Evolutionary conservation across 371 early-diverging fungal genomes (phyloP).

Genomic region (Rhizomucor miehei): DNA sequence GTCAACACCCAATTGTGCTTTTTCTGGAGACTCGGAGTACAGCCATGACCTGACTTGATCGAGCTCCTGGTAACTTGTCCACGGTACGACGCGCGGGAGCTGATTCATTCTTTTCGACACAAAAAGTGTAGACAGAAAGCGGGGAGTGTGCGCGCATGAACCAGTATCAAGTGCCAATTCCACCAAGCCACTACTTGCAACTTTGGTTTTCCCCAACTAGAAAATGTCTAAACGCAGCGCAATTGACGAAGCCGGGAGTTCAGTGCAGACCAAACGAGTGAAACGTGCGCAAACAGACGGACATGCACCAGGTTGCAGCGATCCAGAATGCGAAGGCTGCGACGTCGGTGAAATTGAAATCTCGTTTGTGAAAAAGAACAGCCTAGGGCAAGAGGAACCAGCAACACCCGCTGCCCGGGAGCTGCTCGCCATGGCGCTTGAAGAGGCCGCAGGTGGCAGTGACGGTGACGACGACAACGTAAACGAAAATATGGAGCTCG

Average conservation of each 20-base stretch:
- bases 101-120: slow-evolving; percentile 11
- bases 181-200: neutral
- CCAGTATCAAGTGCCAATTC: neutral
- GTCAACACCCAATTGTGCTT: slow-evolving; percentile 22
- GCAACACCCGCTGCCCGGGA: slow-evolving; percentile 45
- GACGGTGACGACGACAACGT: slow-evolving; percentile 18
- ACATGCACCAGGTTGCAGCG: slow-evolving; percentile 53
- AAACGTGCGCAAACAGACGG: slow-evolving; percentile 12
- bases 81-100: slow-evolving; percentile 40
- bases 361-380: slow-evolving; percentile 44
- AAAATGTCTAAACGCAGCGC: slow-evolving; percentile 16
- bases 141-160: neutral
- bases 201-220: neutral
- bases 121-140: slow-evolving; percentile 2
- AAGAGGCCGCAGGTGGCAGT: slow-evolving; percentile 26
- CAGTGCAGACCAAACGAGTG: slow-evolving; percentile 9
- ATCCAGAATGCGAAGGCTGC: slow-evolving; percentile 52
- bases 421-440: slow-evolving; percentile 54
- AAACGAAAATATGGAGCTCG: slow-evolving; percentile 13
- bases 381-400: slow-evolving; percentile 24
- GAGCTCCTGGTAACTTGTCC: slow-evolving; percentile 45
- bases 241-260: slow-evolving; percentile 10
- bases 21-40: slow-evolving; percentile 16
- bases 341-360: slow-evolving; percentile 62
- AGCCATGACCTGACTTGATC: slow-evolving; percentile 43